Percentiles rank a stretch among this genome's conserved stretches.
Conservation (phyloP, 2,329 filamentous ascomycete species). For the Aspergillus viridinutans region DNA sequence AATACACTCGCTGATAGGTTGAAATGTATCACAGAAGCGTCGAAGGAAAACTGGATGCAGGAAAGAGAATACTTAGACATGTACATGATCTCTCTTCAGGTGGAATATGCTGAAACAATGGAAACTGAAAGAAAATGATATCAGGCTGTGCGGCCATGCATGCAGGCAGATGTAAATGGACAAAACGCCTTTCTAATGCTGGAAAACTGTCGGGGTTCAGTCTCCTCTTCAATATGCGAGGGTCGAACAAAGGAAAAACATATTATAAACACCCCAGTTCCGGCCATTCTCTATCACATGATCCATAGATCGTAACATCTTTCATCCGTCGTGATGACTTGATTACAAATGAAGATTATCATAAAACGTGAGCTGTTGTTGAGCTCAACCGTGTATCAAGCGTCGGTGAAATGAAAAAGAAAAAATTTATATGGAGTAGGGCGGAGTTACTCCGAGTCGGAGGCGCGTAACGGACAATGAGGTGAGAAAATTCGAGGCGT, state of each 20-base stretch:
- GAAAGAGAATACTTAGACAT: conserved; percentile 10
- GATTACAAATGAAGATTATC: conserved; percentile 16
- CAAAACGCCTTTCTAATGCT: conserved; percentile 27
- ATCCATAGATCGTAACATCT: conserved; percentile 41
- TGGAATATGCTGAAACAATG: conserved; percentile 9
- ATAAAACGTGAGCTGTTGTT: neutral
- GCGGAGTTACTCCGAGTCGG: conserved; percentile 8
- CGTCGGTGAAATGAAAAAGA: conserved; percentile 8
- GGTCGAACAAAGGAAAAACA: conserved; percentile 11
- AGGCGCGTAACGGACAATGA: conserved; percentile 5
- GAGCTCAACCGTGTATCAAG: conserved; percentile 3
- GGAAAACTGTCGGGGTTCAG: conserved; percentile 18
- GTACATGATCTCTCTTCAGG: neutral
- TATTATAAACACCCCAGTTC: conserved; percentile 20
- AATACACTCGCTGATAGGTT: neutral
- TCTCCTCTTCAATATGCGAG: conserved; percentile 13
- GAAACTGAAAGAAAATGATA: conserved; percentile 1
- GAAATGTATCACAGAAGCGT: neutral
- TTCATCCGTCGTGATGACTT: conserved; percentile 31
- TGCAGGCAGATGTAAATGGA: conserved; percentile 4
- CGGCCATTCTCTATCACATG: conserved; percentile 38
- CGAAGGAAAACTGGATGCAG: conserved; percentile 4
- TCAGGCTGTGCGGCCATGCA: neutral
- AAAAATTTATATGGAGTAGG: conserved; percentile 1
- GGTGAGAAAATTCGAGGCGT: conserved; percentile 10